Conservation (phyloP, 208 protist species). For the Trypanosoma brucei region DNA sequence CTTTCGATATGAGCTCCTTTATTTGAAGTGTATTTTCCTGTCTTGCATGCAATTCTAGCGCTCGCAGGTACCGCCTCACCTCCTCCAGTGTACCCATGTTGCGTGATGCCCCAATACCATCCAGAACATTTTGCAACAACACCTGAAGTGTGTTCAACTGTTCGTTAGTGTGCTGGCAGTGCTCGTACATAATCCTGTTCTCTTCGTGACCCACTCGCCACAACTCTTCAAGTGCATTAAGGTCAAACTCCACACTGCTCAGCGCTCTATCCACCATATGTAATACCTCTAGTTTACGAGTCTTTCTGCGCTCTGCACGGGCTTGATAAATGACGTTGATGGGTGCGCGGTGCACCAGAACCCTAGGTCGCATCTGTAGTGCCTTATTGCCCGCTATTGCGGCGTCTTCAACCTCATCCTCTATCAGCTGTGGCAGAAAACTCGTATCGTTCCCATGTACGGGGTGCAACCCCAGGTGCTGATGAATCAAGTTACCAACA, state of each 20-base stretch:
- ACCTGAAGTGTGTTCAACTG: slow-evolving; percentile 42
- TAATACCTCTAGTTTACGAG: slow-evolving; percentile 37
- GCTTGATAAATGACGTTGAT: slow-evolving; percentile 74
- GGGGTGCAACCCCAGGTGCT: slow-evolving; percentile 27
- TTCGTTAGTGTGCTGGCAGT: slow-evolving; percentile 60
- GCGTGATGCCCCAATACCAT: slow-evolving; percentile 69
- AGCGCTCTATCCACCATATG: slow-evolving; percentile 47
- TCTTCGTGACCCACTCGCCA: slow-evolving; percentile 76
- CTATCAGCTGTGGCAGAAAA: slow-evolving; percentile 47
- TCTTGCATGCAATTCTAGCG: slow-evolving; percentile 70
- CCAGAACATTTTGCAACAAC: slow-evolving; percentile 70
- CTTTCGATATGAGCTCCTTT: slow-evolving; percentile 48
- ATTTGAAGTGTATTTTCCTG: slow-evolving; percentile 63
- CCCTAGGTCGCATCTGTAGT: slow-evolving; percentile 22
- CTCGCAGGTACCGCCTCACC: slow-evolving; percentile 58
- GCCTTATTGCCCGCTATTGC: slow-evolving; percentile 55
- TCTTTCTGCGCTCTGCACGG: slow-evolving; percentile 28
- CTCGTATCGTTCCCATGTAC: slow-evolving; percentile 20
- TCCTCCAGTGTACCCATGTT: slow-evolving; percentile 36
- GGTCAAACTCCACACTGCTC: slow-evolving; percentile 77
- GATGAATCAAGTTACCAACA: slow-evolving; percentile 40
- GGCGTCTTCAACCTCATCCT: slow-evolving; percentile 66
- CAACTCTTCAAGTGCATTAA: slow-evolving; percentile 67
- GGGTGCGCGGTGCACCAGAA: slow-evolving; percentile 71
- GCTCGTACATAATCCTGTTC: slow-evolving; percentile 75